Conservation (phyloP, 768 basidiomycete species). For the Inosperma sp. region DNA sequence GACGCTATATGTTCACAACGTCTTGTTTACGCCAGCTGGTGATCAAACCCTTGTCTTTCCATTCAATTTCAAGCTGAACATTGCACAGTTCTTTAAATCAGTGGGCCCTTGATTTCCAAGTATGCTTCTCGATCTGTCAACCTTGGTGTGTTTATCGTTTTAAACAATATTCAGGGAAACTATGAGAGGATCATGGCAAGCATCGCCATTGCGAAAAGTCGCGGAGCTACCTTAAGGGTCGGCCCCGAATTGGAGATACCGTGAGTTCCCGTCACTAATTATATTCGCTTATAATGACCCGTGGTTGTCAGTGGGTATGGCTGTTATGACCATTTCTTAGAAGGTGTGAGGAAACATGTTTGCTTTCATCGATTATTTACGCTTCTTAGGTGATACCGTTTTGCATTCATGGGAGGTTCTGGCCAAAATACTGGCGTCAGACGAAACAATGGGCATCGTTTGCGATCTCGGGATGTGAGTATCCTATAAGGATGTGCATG, state of each 20-base stretch:
- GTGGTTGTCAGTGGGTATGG: conserved; percentile 69
- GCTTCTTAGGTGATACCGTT: conserved; percentile 77
- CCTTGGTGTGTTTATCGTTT: neutral
- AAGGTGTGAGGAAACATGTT: conserved; percentile 50
- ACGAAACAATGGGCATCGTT: conserved; percentile 77
- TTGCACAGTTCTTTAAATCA: conserved; percentile 81
- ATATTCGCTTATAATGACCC: neutral
- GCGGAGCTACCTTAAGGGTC: conserved; percentile 86
- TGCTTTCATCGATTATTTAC: neutral
- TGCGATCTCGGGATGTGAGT: conserved; percentile 96
- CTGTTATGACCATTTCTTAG: conserved; percentile 95
- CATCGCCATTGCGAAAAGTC: conserved; percentile 81
- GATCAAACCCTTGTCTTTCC: no score
- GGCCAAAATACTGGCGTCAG: conserved; percentile 80
- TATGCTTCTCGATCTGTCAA: conserved; percentile 25
- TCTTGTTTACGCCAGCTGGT: no score
- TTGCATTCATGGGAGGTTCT: conserved; percentile 98
- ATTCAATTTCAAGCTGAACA: conserved; percentile 6
- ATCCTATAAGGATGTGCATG: conserved; percentile 18
- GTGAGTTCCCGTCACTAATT: conserved; percentile 35
- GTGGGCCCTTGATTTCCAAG: conserved; percentile 96
- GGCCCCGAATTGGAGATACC: conserved; percentile 97
- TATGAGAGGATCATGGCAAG: conserved; percentile 85
- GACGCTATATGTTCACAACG: no score
- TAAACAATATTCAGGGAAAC: conserved; percentile 62